phyloP scores from a whole-genome alignment of 768 basidiomycete genomes.

The Phaffia tasmanica region DNA sequence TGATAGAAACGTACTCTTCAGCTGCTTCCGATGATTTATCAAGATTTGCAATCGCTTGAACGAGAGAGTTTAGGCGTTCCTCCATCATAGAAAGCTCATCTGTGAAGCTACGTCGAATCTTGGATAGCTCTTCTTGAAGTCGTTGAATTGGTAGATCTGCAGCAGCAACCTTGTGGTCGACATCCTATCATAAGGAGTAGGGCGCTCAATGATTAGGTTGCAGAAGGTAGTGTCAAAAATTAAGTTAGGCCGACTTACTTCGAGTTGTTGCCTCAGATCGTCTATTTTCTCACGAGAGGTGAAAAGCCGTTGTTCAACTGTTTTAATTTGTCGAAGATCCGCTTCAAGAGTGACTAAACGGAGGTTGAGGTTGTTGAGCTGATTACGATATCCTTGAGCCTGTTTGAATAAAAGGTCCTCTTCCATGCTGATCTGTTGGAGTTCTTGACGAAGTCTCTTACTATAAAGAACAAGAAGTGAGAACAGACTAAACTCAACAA shows the following conservation, averaged over 20 bases:
- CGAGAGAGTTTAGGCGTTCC: slow-evolving; percentile 1
- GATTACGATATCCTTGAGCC: slow-evolving; percentile 4
- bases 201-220: background rate
- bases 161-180: slow-evolving; percentile 28
- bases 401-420: slow-evolving; percentile 21
- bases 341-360: slow-evolving; percentile 24
- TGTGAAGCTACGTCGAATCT: slow-evolving; percentile 7
- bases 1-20: slow-evolving; percentile 9
- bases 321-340: slow-evolving; percentile 28
- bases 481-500: background rate
- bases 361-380: slow-evolving; percentile 27
- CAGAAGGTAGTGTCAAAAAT: too few relatives aligned
- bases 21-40: background rate
- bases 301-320: slow-evolving; percentile 33
- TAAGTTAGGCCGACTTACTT: slow-evolving; percentile 29
- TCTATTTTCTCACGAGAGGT: slow-evolving; percentile 44
- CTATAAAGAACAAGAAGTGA: background rate
- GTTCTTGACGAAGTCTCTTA: background rate
- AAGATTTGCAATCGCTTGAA: slow-evolving; percentile 6
- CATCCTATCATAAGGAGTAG: slow-evolving; percentile 24
- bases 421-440: slow-evolving; percentile 19
- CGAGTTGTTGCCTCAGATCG: slow-evolving; percentile 64
- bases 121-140: slow-evolving; percentile 27
- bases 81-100: slow-evolving; percentile 12
- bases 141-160: slow-evolving; percentile 28